phyloP scores from a whole-genome alignment of 2,329 filamentous ascomycete species.

The Chaetomium olivaceum region DNA sequence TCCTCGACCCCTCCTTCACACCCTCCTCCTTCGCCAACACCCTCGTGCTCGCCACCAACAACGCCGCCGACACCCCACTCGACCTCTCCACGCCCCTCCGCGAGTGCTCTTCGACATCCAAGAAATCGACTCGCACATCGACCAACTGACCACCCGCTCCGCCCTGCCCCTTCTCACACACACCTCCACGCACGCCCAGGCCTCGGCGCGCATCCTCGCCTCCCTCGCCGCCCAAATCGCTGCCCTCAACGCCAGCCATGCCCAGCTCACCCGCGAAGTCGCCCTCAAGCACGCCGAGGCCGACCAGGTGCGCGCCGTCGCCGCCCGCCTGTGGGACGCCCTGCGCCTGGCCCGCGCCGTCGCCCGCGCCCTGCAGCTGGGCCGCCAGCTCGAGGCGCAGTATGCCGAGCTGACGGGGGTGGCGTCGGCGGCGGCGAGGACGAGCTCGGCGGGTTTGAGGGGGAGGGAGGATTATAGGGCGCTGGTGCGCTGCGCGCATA shows the following conservation, averaged over 20 bases:
- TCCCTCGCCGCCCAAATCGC: slow-evolving; percentile 80
- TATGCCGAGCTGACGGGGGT: slow-evolving; percentile 64
- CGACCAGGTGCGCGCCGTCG: slow-evolving; percentile 75
- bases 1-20: slow-evolving; percentile 80
- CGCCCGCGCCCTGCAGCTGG: slow-evolving; percentile 75
- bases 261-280: slow-evolving; percentile 82
- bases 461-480: slow-evolving; percentile 71
- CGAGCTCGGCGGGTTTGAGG: slow-evolving; percentile 32
- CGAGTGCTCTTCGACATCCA: slow-evolving; percentile 95
- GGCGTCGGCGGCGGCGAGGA: slow-evolving; percentile 36
- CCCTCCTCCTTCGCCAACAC: slow-evolving; percentile 82
- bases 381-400: slow-evolving; percentile 84
- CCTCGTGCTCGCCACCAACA: slow-evolving; percentile 87
- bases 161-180: slow-evolving; percentile 79
- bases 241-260: slow-evolving; percentile 80
- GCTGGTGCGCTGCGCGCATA: slow-evolving; percentile 79
- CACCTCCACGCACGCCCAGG: slow-evolving; percentile 71
- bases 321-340: slow-evolving; percentile 77
- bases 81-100: slow-evolving; percentile 90
- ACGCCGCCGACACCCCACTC: slow-evolving; percentile 82
- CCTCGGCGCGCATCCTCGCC: slow-evolving; percentile 69
- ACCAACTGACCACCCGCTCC: slow-evolving; percentile 80
- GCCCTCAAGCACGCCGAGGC: slow-evolving; percentile 82
- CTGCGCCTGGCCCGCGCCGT: slow-evolving; percentile 75
- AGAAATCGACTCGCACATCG: slow-evolving; percentile 94